phyloP scores from a whole-genome alignment of 2,329 filamentous ascomycete genomes.

The Geosmithia putterillii region DNA sequence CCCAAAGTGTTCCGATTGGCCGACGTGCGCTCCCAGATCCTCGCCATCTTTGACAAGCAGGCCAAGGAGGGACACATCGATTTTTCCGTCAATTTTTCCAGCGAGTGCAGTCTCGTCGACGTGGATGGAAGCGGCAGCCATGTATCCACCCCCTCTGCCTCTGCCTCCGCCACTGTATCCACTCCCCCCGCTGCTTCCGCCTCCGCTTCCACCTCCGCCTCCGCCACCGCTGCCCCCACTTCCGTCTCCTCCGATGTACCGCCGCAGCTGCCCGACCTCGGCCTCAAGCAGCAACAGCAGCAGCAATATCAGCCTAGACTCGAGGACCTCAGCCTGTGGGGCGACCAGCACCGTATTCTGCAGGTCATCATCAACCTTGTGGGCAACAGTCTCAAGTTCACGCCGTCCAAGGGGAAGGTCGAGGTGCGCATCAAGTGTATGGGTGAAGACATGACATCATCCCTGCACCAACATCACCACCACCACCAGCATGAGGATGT shows the following conservation, averaged over 20 bases:
- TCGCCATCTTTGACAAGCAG: slow-evolving; percentile 84
- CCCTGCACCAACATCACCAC: no score
- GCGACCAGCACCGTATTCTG: slow-evolving; percentile 82
- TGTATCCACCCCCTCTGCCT: no score
- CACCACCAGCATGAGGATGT: slow-evolving; percentile 19
- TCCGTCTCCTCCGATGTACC: neutral
- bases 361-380: slow-evolving; percentile 93
- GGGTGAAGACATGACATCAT: slow-evolving; percentile 38
- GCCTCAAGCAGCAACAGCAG: slow-evolving; percentile 37
- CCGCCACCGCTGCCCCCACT: no score
- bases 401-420: slow-evolving; percentile 63
- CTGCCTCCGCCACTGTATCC: no score
- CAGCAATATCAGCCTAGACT: slow-evolving; percentile 29
- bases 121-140: slow-evolving; percentile 16
- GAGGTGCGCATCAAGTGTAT: slow-evolving; percentile 64
- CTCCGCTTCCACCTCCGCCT: no score
- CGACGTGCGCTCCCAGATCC: slow-evolving; percentile 73
- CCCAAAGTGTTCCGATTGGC: slow-evolving; percentile 74
- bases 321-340: slow-evolving; percentile 80
- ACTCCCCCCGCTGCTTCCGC: no score
- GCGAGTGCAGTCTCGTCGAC: slow-evolving; percentile 14
- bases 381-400: slow-evolving; percentile 88
- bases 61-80: slow-evolving; percentile 67
- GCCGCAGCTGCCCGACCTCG: slow-evolving; percentile 10
- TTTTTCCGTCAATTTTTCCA: slow-evolving; percentile 59